Percentiles rank a stretch among this genome's conserved stretches.
Evolutionary conservation across 2,329 filamentous ascomycete genomes (phyloP).

Genomic region (Colletotrichum lini): DNA sequence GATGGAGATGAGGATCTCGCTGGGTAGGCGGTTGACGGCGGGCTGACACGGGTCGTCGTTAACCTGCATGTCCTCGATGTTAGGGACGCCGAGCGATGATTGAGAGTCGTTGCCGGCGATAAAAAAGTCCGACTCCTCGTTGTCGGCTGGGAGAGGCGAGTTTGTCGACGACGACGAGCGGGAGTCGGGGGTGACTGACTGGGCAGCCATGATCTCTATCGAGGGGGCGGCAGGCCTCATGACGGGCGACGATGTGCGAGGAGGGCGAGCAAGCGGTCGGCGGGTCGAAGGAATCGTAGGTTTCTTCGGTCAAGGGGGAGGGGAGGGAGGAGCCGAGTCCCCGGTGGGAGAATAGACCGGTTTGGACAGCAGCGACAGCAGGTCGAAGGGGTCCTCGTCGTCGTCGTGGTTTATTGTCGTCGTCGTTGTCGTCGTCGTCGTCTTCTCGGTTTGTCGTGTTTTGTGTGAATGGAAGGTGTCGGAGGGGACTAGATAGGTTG

Average conservation of each 20-base stretch:
- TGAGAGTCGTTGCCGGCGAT: constrained; percentile 91
- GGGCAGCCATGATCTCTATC: constrained; percentile 48
- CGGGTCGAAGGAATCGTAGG: constrained; percentile 27
- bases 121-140: constrained; percentile 96
- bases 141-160: constrained; percentile 81
- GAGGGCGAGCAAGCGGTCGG: constrained; percentile 16
- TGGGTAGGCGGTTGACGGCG: constrained; percentile 89
- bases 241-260: constrained; percentile 33
- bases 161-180: constrained; percentile 78
- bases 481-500: constrained; percentile 16
- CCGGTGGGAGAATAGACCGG: constrained; percentile 17
- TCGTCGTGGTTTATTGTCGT: constrained; percentile 10
- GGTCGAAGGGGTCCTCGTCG: background rate
- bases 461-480: constrained; percentile 3
- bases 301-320: constrained; percentile 24
- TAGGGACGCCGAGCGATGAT: constrained; percentile 88
- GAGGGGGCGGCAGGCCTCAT: constrained; percentile 48
- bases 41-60: constrained; percentile 77
- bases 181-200: constrained; percentile 58
- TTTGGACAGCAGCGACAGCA: constrained; percentile 2
- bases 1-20: constrained; percentile 94
- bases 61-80: constrained; percentile 81
- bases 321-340: constrained; percentile 35
- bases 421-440: too few relatives aligned
- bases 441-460: constrained; percentile 1